phyloP scores from a whole-genome alignment of 2,329 filamentous ascomycete species.

The Rasamsonia emersonii region DNA sequence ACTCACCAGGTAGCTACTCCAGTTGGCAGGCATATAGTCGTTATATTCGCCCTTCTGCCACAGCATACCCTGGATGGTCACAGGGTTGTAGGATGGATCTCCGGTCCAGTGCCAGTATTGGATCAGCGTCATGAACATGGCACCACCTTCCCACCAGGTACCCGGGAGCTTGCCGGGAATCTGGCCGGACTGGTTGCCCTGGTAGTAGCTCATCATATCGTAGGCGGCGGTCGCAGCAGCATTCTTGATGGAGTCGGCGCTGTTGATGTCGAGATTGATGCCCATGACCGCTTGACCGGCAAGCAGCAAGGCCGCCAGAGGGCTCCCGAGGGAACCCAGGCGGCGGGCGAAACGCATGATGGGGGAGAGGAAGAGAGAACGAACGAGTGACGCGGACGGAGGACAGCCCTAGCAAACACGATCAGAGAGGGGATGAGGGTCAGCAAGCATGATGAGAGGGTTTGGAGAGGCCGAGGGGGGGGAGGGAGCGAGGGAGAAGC shows the following conservation, averaged over 20 bases:
- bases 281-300: background rate
- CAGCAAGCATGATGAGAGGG: too few relatives aligned
- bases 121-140: conserved; percentile 57
- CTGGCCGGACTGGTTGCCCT: conserved; percentile 14
- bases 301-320: background rate
- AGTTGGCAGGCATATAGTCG: conserved; percentile 63
- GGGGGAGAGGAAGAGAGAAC: too few relatives aligned
- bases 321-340: too few relatives aligned
- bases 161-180: conserved; percentile 37
- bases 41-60: conserved; percentile 61
- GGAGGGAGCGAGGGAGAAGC: too few relatives aligned
- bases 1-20: conserved; percentile 16
- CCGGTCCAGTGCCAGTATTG: conserved; percentile 78
- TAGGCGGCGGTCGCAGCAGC: conserved; percentile 11
- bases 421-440: too few relatives aligned
- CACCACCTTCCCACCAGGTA: conserved; percentile 61
- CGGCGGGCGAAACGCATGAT: too few relatives aligned
- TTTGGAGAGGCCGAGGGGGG: too few relatives aligned
- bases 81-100: conserved; percentile 61
- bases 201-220: conserved; percentile 16
- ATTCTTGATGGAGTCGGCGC: conserved; percentile 7
- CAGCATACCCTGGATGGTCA: conserved; percentile 57
- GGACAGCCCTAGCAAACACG: too few relatives aligned
- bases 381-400: too few relatives aligned
- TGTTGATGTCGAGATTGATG: conserved; percentile 1